Conservation (phyloP, 2,329 filamentous ascomycete species). For the Claviceps sorghi region DNA sequence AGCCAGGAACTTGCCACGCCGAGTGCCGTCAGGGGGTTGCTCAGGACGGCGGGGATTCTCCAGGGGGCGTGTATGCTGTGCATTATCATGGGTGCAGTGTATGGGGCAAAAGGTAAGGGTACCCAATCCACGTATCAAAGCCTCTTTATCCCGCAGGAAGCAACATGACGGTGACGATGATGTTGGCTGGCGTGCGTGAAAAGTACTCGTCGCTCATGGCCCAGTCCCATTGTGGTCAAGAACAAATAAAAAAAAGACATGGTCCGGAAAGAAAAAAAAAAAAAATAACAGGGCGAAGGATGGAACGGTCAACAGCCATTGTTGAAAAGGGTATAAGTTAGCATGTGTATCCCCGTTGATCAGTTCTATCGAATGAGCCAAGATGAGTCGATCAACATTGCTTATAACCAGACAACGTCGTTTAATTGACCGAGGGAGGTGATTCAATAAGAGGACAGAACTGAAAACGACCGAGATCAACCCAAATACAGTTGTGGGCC, state of each 20-base stretch:
- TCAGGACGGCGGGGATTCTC: constrained; percentile 9
- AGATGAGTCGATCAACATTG: constrained; percentile 2
- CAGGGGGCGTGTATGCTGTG: constrained; percentile 15
- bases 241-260: not conserved
- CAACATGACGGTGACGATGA: constrained; percentile 15
- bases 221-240: constrained; percentile 17
- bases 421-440: not conserved
- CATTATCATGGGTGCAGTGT: constrained; percentile 13
- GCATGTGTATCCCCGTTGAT: constrained; percentile 16
- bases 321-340: constrained; percentile 26
- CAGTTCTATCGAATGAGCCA: constrained; percentile 7
- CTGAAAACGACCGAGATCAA: too few species aligned
- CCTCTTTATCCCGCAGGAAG: constrained; percentile 22
- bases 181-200: constrained; percentile 15
- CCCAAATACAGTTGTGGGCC: not conserved
- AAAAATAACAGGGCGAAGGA: constrained; percentile 9
- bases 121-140: constrained; percentile 25
- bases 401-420: not conserved
- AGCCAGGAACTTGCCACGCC: constrained; percentile 14
- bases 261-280: constrained; percentile 6
- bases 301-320: constrained; percentile 11
- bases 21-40: constrained; percentile 4
- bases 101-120: constrained; percentile 25
- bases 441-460: not conserved
- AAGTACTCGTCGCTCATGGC: constrained; percentile 14